phyloP scores from a whole-genome alignment of 805 yeast species.

The Candida alai region DNA sequence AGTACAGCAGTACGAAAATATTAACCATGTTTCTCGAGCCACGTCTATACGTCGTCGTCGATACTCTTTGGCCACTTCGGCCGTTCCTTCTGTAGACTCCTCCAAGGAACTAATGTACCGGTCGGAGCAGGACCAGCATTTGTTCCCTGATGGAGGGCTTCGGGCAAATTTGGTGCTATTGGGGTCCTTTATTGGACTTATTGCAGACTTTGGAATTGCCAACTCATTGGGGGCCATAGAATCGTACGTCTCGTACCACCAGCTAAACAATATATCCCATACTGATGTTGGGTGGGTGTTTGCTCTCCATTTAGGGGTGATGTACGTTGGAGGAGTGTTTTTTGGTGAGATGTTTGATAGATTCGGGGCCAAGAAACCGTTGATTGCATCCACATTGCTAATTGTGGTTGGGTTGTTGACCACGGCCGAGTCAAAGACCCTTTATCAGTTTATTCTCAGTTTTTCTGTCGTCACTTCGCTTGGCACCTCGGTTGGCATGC shows the following conservation, averaged over 20 bases:
- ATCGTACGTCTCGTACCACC: conserved; percentile 20
- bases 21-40: neutral
- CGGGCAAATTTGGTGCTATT: conserved; percentile 21
- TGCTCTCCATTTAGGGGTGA: conserved; percentile 26
- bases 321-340: conserved; percentile 26
- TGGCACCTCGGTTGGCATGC: conserved; percentile 27
- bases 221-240: conserved; percentile 28
- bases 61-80: neutral
- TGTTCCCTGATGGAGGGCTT: conserved; percentile 30
- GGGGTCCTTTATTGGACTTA: conserved; percentile 27
- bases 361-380: conserved; percentile 21
- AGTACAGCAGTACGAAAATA: neutral
- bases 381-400: conserved; percentile 18
- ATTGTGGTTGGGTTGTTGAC: conserved; percentile 22
- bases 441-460: conserved; percentile 24
- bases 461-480: conserved; percentile 25
- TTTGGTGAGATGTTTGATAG: conserved; percentile 28
- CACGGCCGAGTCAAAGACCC: conserved; percentile 20
- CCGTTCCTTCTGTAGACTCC: too few species aligned
- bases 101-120: conserved; percentile 17
- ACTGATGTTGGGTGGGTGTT: conserved; percentile 30
- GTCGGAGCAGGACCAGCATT: conserved; percentile 16
- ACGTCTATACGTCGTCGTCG: too few species aligned
- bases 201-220: conserved; percentile 26
- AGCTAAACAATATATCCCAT: conserved; percentile 16